Evolutionary conservation across 176 grass and related monocot species (phyloP), one percentile per base, ranked within the genome.

Genomic region (Themeda triandra): DNA sequence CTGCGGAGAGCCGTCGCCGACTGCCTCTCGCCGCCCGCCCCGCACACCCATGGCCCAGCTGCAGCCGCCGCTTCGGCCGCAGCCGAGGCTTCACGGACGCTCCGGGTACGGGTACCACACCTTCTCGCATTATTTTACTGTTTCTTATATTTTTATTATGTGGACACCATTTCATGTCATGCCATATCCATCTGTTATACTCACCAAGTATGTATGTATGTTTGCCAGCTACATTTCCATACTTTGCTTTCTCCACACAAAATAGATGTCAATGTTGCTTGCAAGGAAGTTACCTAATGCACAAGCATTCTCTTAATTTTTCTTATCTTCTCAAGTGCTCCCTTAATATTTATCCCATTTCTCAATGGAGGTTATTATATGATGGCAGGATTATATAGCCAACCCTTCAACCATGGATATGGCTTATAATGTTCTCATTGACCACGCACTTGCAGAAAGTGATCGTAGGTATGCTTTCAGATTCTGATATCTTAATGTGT

Each of bases 381-480:
- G n/a, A 56, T 90, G 79, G 73, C 96, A 99, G 96, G 96, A 99
- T 85, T 99, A 89, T 81, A 94, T 99, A 86, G 93, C 93, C 77
- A 92, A 88, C 88, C 84, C 66, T 37, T 86, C 93, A 76, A 99
- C 93, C 71, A 87, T 91, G 35, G 96, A 99, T 73, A 96, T 99
- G 89, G 96, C 93, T 60, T 99, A 99, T 82, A 94, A 82, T 85
- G 90, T 96, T 30, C 96, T 99, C 66, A 89, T 99, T 58, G 96
- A 99, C 70, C 91, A 99, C 84, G 93, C 96, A 14, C 91, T 99
- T 82, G 93, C 96, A 71, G 93, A 99, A 87, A 95, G 89, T 87
- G 96, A 99, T 84, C 85, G 96, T 51, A 99, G 96, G 96, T 98
- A 89, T 85, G 75, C 69, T 90, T 85, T 78, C 53, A 48, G 45